Evolutionary conservation across 805 yeast species (phyloP).

Genomic region (Starmera quercuum): DNA sequence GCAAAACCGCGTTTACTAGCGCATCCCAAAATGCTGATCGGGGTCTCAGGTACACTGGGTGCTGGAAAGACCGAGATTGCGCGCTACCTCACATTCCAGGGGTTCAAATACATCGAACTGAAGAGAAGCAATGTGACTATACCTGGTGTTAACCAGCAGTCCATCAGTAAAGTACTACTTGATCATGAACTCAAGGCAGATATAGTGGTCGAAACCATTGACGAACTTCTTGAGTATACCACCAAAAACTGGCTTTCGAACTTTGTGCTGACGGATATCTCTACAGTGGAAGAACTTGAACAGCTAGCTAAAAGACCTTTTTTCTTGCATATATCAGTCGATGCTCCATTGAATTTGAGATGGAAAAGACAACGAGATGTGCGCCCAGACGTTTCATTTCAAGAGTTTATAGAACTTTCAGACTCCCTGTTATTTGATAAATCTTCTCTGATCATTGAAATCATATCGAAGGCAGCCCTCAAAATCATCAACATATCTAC

Average conservation of each 20-base stretch:
- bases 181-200: constrained; percentile 14
- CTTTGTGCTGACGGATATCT: constrained; percentile 50
- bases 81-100: constrained; percentile 45
- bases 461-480: constrained; percentile 42
- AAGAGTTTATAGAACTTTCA: constrained; percentile 30
- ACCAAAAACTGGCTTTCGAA: constrained; percentile 61
- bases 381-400: constrained; percentile 17
- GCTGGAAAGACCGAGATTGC: constrained; percentile 65
- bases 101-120: constrained; percentile 34
- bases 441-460: constrained; percentile 27
- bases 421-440: constrained; percentile 25
- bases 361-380: constrained; percentile 18
- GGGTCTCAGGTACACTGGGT: constrained; percentile 61
- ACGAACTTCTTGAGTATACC: constrained; percentile 47
- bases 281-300: constrained; percentile 33
- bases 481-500: constrained; percentile 46
- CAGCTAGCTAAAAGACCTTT: constrained; percentile 65
- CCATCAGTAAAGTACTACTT: constrained; percentile 5
- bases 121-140: constrained; percentile 4
- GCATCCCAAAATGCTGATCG: constrained; percentile 67
- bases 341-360: constrained; percentile 58
- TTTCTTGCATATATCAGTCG: constrained; percentile 71
- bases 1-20: too few species aligned
- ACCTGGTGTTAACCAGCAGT: constrained; percentile 10
- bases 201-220: constrained; percentile 28